phyloP scores from a whole-genome alignment of 2,329 filamentous ascomycete species.

The Fusarium sp. region DNA sequence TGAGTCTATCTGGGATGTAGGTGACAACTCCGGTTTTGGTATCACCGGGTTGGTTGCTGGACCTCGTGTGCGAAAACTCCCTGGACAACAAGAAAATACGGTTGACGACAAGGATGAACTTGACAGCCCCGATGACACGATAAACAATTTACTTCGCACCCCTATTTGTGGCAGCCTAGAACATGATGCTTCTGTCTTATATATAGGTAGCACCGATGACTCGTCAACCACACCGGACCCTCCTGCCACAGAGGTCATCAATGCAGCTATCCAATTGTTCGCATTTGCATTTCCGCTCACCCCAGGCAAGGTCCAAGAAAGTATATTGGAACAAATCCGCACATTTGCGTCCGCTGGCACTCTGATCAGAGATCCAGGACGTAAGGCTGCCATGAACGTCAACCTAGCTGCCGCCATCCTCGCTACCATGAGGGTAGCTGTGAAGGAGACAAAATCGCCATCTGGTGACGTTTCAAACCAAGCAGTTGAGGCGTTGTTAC shows the following conservation, averaged over 20 bases:
- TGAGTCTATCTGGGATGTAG: slow-evolving; percentile 94
- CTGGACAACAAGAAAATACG: slow-evolving; percentile 72
- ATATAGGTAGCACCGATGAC: slow-evolving; percentile 65
- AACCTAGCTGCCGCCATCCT: slow-evolving; percentile 88
- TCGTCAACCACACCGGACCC: slow-evolving; percentile 73
- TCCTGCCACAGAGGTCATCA: slow-evolving; percentile 91
- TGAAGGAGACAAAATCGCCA: slow-evolving; percentile 80
- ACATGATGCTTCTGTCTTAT: slow-evolving; percentile 87
- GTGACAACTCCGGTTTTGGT: slow-evolving; percentile 94
- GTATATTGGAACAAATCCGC: slow-evolving; percentile 91
- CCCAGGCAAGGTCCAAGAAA: slow-evolving; percentile 92
- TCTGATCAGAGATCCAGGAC: slow-evolving; percentile 85
- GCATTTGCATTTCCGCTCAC: slow-evolving; percentile 91
- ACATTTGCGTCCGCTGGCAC: slow-evolving; percentile 86
- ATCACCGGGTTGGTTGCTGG: slow-evolving; percentile 87
- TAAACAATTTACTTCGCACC: slow-evolving; percentile 71
- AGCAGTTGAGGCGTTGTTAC: slow-evolving; percentile 85
- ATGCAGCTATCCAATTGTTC: slow-evolving; percentile 93
- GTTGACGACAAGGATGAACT: slow-evolving; percentile 62
- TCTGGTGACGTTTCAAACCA: slow-evolving; percentile 78
- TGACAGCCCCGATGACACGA: slow-evolving; percentile 71
- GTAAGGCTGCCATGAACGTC: slow-evolving; percentile 90
- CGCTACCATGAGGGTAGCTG: slow-evolving; percentile 83
- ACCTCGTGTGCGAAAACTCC: slow-evolving; percentile 77
- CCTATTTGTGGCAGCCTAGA: slow-evolving; percentile 87